These are phyloP conservation scores for Solanum medicagineum DNA, from an alignment of 257 asterid species.

Conservation along the genomic window DNA sequence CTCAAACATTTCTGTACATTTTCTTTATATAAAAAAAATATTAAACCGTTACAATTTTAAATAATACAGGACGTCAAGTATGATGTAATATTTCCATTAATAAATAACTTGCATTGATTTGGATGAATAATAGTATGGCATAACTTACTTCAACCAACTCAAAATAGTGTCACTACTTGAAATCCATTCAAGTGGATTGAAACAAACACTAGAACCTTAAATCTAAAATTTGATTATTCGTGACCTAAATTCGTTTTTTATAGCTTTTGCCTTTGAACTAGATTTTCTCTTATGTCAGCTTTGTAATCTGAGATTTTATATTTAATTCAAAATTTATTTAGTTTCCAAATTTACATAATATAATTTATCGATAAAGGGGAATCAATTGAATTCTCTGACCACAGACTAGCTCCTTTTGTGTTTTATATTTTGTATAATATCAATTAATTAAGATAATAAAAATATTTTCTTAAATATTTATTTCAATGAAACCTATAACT, in stretches of 20 bases:
- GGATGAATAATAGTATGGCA: neutral
- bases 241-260: neutral
- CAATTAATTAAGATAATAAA: neutral
- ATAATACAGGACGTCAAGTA: neutral
- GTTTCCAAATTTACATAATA: neutral
- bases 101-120: neutral
- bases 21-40: neutral
- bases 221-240: neutral
- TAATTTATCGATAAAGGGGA: neutral
- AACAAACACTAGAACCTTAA: neutral
- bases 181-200: neutral
- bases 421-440: neutral
- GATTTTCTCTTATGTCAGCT: neutral
- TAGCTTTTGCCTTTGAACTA: neutral
- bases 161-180: neutral
- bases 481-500: neutral
- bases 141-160: neutral
- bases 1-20: neutral
- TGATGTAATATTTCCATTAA: neutral
- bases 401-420: neutral
- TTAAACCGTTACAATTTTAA: neutral
- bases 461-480: neutral
- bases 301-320: neutral
- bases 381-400: neutral
- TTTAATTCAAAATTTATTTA: neutral